Base-by-base conservation (phyloP, 139 green algal species). In the Chlorella ohadii region DNA sequence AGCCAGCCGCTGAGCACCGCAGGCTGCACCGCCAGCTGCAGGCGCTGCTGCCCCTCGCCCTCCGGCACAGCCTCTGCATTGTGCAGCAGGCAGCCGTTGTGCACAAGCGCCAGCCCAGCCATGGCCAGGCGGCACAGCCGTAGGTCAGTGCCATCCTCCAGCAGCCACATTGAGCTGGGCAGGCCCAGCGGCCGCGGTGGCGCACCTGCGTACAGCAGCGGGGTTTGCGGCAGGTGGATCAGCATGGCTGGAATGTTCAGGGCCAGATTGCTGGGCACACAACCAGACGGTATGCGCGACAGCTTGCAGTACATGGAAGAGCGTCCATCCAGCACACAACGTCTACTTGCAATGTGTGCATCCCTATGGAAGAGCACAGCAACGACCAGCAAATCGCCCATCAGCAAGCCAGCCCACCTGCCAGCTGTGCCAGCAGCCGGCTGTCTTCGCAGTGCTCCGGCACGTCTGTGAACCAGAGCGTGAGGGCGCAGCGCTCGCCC, bases 391-490 rank as follows among this genome's bases (percentile, higher is more conserved):
- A n/a, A n/a, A n/a, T n/a, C n/a, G n/a, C n/a, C n/a, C n/a, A n/a
- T n/a, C n/a, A n/a, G n/a, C n/a, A n/a, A n/a, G n/a, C n/a, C 34
- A 28, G 17, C 68, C 22, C 55, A 85, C 80, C 80, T 85, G 67
- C 27, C 73, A 87, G 83, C 25, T 31, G 74, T 0, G 44, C 31
- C 38, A 89, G 70, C 19, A 89, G 39, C 28, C 59, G 73, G 19
- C 68, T 27, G 71, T 89, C 85, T 41, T 89, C 85, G 68, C 59
- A 65, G 68, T 88, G 61, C 0, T 55, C 31, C 2, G 78, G 77
- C 25, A 59, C 55, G 20, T 72, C 25, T 1, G 85, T 89, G 61
- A 89, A 88, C 85, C 85, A 89, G 39, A 89, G 31, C 17, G 85
- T 82, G n/a, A 89, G 59, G 3, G 79, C 68, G 16, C 77, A 83